Evolutionary conservation across 768 basidiomycete genomes (phyloP), one percentile per base, ranked within the genome.

Genomic region (Mycena floridula): DNA sequence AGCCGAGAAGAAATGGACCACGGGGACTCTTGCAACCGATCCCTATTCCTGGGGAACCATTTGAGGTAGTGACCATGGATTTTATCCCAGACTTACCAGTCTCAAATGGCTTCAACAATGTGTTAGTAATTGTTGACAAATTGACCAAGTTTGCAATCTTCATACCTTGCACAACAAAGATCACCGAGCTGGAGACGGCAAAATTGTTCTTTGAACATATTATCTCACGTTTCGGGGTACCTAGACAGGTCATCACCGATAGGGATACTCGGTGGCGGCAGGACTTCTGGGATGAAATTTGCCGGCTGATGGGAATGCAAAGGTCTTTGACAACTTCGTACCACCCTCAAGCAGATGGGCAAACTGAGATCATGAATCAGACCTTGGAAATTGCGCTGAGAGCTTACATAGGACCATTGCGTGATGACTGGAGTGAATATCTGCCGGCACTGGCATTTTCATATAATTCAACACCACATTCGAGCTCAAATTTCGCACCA

Each of bases 71-170:
- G 16, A 9, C 28, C 9, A 30, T 30, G 28, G 28, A 30, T 30
- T 30, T 30, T 30, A 30, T 30, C 16, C 28, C 28, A 30, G 28
- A 30, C n/a, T n/a, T n/a, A n/a, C n/a, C n/a, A n/a, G n/a, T n/a
- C n/a, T n/a, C n/a, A n/a, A n/a, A n/a, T n/a, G 28, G 28, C 9
- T 30, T 9, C 28, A 16, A 30, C 28, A 30, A 30, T 16, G 28
- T 30, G 16, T 16, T 30, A 16, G 28, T 30, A 30, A 30, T 30
- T 16, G 16, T 30, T 9, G 28, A 30, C 28, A 30, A 30, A 16
- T 16, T 30, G 28, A 66, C 67, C 3, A 76, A 76, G 45, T 61
- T 59, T 50, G 64, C 52, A 0, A 59, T 66, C 13, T 70, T 75
- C 51, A 60, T 73, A n/a, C 68, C 70, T 3, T 46, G 53, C 27